A percentile compares a stretch with the other conserved stretches of the same genome.
phyloP scores from a whole-genome alignment of 2,329 filamentous ascomycete genomes.

The Aspergillus felis region DNA sequence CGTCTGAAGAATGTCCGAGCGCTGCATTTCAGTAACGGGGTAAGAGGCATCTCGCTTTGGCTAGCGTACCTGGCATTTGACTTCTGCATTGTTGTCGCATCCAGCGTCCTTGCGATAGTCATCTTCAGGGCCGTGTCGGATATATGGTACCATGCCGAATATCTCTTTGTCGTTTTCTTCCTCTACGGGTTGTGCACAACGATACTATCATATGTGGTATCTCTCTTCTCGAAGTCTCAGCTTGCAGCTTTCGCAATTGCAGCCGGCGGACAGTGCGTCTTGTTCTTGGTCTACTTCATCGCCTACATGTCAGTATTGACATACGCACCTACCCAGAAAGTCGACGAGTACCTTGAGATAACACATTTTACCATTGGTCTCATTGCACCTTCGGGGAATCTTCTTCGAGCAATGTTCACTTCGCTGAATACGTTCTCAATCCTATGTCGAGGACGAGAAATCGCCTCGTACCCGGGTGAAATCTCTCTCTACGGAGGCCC shows the following conservation, averaged over 20 bases:
- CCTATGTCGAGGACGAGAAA: constrained; percentile 61
- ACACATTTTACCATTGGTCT: constrained; percentile 72
- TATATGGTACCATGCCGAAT: constrained; percentile 74
- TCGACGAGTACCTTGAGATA: constrained; percentile 64
- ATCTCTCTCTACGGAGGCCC: constrained; percentile 77
- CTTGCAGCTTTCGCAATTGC: constrained; percentile 80
- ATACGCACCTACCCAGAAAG: constrained; percentile 65
- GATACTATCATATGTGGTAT: constrained; percentile 74
- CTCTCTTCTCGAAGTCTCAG: constrained; percentile 73
- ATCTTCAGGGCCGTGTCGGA: constrained; percentile 62
- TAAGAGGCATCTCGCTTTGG: constrained; percentile 78
- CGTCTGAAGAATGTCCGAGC: constrained; percentile 73
- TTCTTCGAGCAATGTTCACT: constrained; percentile 70
- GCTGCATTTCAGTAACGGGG: constrained; percentile 88
- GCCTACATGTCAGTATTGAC: constrained; percentile 69
- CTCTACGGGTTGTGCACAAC: constrained; percentile 77
- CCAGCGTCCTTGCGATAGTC: constrained; percentile 62
- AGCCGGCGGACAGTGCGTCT: constrained; percentile 68
- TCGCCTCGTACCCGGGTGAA: constrained; percentile 65
- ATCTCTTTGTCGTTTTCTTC: constrained; percentile 75
- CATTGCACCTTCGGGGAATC: constrained; percentile 72
- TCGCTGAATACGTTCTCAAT: constrained; percentile 80
- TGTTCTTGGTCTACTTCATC: constrained; percentile 69
- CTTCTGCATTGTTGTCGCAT: constrained; percentile 66
- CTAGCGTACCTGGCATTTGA: constrained; percentile 78